phyloP scores from a whole-genome alignment of 2,329 filamentous ascomycete genomes.

The Monosporascus sp. region DNA sequence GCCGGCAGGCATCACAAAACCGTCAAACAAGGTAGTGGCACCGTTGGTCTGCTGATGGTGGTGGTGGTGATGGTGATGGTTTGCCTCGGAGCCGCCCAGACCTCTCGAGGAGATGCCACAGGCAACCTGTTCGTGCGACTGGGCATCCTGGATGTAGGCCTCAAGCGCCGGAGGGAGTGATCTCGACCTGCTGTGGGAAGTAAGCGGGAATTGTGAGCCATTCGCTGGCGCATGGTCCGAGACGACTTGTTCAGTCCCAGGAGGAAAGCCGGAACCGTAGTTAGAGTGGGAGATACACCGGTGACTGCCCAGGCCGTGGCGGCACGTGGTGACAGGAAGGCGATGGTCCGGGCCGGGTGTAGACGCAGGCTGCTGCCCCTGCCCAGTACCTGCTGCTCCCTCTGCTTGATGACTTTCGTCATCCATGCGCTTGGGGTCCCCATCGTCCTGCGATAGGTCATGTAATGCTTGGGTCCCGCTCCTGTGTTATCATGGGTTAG shows the following conservation, averaged over 20 bases:
- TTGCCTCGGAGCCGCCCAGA: neutral
- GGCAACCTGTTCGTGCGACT: conserved; percentile 2
- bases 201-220: too few relatives aligned
- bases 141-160: conserved; percentile 1
- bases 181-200: neutral
- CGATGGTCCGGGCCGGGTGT: neutral
- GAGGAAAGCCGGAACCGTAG: neutral
- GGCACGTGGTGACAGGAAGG: neutral
- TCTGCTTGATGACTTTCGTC: neutral
- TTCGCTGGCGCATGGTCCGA: neutral
- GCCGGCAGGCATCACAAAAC: too few relatives aligned
- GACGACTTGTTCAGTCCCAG: neutral
- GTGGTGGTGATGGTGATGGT: neutral
- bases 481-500: neutral
- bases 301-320: neutral
- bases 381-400: neutral
- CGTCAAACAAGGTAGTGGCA: neutral
- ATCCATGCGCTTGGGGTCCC: neutral
- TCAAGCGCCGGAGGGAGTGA: conserved; percentile 1
- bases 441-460: neutral
- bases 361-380: neutral
- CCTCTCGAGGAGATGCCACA: neutral
- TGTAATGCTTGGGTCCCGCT: neutral
- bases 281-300: neutral
- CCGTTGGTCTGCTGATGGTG: neutral